These are phyloP conservation scores for Yamadazyma atlantica DNA, from an alignment of 1,139 yeast genomes.

Conservation along the genomic window DNA sequence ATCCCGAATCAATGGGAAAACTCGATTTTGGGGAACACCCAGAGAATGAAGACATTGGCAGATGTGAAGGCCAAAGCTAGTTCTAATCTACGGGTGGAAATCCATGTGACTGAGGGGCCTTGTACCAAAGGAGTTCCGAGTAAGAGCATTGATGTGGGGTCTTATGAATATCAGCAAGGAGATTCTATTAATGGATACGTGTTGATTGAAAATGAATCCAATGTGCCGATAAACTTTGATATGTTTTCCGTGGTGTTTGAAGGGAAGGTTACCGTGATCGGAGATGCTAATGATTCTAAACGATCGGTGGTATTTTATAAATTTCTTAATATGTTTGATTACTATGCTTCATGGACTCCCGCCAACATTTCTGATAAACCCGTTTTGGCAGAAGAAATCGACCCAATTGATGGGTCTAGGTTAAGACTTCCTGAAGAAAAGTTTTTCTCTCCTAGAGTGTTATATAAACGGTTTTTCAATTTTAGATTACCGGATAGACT, in stretches of 20 bases:
- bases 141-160: constrained; percentile 23
- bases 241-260: constrained; percentile 60
- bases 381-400: constrained; percentile 43
- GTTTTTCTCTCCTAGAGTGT: constrained; percentile 36
- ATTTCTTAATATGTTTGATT: constrained; percentile 45
- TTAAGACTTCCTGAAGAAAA: constrained; percentile 38
- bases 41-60: constrained; percentile 37
- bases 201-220: constrained; percentile 42
- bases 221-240: constrained; percentile 47
- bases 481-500: constrained; percentile 43
- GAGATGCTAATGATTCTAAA: constrained; percentile 15
- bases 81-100: constrained; percentile 30
- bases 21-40: constrained; percentile 44
- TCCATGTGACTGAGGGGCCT: constrained; percentile 37
- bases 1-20: constrained; percentile 36
- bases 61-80: constrained; percentile 25
- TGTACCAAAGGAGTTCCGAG: constrained; percentile 37
- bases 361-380: constrained; percentile 43
- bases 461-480: constrained; percentile 43
- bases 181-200: constrained; percentile 57
- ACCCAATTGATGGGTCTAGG: constrained; percentile 39
- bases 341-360: constrained; percentile 48
- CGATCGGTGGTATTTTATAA: constrained; percentile 28
- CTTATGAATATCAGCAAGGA: constrained; percentile 50
- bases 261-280: constrained; percentile 37